Evolutionary conservation across 2,329 filamentous ascomycete genomes (phyloP), one percentile per base, ranked within the genome.

Genomic region (Pyrenochaeta sp.): DNA sequence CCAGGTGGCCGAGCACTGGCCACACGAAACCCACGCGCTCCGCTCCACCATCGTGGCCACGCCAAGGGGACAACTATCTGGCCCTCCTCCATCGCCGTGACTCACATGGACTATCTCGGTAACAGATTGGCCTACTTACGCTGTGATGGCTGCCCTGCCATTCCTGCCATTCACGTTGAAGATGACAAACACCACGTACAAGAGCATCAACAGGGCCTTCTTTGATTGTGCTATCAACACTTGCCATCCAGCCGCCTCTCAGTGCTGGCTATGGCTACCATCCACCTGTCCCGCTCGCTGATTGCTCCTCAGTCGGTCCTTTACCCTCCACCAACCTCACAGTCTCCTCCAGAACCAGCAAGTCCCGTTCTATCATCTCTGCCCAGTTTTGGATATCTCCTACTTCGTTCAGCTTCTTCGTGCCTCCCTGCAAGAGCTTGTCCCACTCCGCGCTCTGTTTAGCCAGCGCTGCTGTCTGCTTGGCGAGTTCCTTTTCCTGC

Each of bases 341-440:
- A 17, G 71, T 74, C 53, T 74, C 71, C 51, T 74, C 71, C 48
- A 74, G 40, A 26, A 73, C 69, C 40, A 74, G 29, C 45, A 74
- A 32, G 35, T 74, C 71, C 32, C 71, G 55, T 48, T 74, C 89
- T 62, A 93, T 77, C 72, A 91, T 83, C 79, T 94, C 89, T 15
- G 89, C 88, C 89, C 89, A 94, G 69, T 92, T 92, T 77, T 93
- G 88, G 64, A 93, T 82, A 65, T 91, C 86, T 17, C 89, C 88
- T 49, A 91, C 76, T 77, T 91, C 88, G 74, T 91, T 92, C 46
- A 93, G 74, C 61, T 79, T 80, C 53, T 80, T 79, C 31, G 82
- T 81, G 23, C 85, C 85, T 44, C 78, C 79, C 55, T 81, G 81
- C 4, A 84, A 84, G 57, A 89, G 76, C 54, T 80, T 80, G 54